Evolutionary conservation across 2,329 filamentous ascomycete genomes (phyloP).

Genomic region (Talaromyces albobiverticillius): DNA sequence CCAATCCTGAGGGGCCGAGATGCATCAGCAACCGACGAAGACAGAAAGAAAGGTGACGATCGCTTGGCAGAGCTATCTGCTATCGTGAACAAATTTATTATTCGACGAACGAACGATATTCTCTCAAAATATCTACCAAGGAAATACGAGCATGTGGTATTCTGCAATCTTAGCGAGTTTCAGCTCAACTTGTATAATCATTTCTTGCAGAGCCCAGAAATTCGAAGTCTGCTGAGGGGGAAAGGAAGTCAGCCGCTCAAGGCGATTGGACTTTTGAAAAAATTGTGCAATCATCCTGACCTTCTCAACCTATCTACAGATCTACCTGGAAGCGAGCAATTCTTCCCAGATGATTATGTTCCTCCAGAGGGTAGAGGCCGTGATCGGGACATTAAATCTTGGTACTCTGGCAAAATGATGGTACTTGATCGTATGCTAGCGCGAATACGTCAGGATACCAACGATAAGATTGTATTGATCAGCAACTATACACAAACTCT

Average conservation of each 20-base stretch:
- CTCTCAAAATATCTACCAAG: constrained; percentile 95
- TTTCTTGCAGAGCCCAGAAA: constrained; percentile 93
- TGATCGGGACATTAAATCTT: constrained; percentile 87
- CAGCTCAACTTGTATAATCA: constrained; percentile 93
- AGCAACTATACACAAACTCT: constrained; percentile 97
- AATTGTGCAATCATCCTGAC: constrained; percentile 97
- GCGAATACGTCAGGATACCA: constrained; percentile 90
- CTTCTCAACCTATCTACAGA: constrained; percentile 79
- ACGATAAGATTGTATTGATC: constrained; percentile 98
- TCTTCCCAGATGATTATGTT: constrained; percentile 82
- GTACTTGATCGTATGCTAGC: constrained; percentile 98
- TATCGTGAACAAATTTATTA: constrained; percentile 97
- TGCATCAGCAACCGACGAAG: constrained; percentile 78
- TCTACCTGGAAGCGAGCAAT: constrained; percentile 78
- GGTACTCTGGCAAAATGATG: constrained; percentile 98
- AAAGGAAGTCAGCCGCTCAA: constrained; percentile 96
- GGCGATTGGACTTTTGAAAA: constrained; percentile 94
- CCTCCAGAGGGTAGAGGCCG: constrained; percentile 83
- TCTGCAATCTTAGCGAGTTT: constrained; percentile 91
- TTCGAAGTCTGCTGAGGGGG: constrained; percentile 83
- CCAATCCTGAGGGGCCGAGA: constrained; percentile 91
- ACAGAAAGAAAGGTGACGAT: constrained; percentile 78
- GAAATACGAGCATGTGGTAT: constrained; percentile 99
- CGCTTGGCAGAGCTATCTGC: constrained; percentile 75
- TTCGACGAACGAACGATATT: constrained; percentile 95